Base-by-base conservation (phyloP, 371 early-diverging fungal genomes). In the Apophysomyces trapeziformis region DNA sequence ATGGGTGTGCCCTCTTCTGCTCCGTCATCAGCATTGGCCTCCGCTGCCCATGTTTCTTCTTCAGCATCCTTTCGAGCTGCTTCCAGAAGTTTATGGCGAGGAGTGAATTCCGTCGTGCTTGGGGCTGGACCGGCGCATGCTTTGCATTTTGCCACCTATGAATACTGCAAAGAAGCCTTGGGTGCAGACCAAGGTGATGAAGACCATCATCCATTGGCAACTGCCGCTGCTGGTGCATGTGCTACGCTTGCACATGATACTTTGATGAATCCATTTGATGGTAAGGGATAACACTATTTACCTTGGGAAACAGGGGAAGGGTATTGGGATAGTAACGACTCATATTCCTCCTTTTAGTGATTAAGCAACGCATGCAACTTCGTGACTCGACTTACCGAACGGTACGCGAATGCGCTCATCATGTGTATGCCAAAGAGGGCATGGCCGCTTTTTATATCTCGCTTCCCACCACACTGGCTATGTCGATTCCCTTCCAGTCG, bases 51-150 rank as follows among this genome's bases (percentile, higher is more conserved):
- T 11, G 16, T 13, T 57, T 46, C 67, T 26, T 26, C 32, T 69
- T 45, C 36, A 9, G 50, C 60, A 14, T 18, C 18, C 45, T 21
- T 59, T 18, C 12, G 60, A 36, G 44, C 65, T 4, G 63, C 73
- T 5, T 78, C 86, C 5, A 71, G 76, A 32, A 80, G 92, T 32
- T 85, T 98, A 57, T 98, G 96, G 96, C 83, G 96, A 45, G 98
- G 98, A 18, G 94, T 97, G 12, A 89, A 85, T 70, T 95, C 95
- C 5, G 95, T 97, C 8, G 85, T 96, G 4, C 63, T 96, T 64
- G 97, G 97, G 7, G 96, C 97, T 1, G 98, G 98, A 0, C 98
- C 98, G 4, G 93, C 98, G 2, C 98, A 98, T 70, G 98, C 98
- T 0, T 79, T 98, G 32, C 95, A 96, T 72, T 98, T 97, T 85